Base-by-base conservation (phyloP, 2,329 filamentous ascomycete species). In the Trichoderma sp. region DNA sequence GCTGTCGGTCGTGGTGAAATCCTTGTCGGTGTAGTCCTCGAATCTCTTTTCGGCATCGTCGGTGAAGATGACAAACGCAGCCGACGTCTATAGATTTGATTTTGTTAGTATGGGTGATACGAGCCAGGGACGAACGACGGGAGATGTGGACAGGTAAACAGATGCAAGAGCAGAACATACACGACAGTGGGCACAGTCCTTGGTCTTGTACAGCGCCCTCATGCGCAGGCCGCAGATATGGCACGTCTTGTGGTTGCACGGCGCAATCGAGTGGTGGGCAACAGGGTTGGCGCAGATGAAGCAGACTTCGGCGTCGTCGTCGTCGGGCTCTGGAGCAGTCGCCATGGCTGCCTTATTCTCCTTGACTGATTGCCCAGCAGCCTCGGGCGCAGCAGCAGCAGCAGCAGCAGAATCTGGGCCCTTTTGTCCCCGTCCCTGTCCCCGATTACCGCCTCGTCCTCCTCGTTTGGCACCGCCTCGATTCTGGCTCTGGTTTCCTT, bases 261-360 rank as follows among this genome's bases (percentile, higher is more conserved):
- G 94, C 35, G 94, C 89, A 71, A 99, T 89, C 10, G 94, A 91
- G 73, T 92, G 89, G 81, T 98, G 93, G 58, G 91, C 88, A 57
- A 99, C 90, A 2, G 90, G 88, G 71, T 94, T 97, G 67, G 95
- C 94, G 80, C 95, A 99, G 76, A 99, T 99, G 80, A 98, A 98
- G 86, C 95, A 99, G 70, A 97, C 87, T 70, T 97, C 93, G 29
- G 85, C 90, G 32, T 86, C 86, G 57, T 86, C 86, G 3, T 79
- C 82, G 69, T 79, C 76, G 76, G 59, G 70, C 71, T 12, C 74
- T 74, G 74, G 70, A 9, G 73, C 71, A 63, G 73, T 70, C 39
- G 73, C 72, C 45, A 73, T 71, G 27, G 75, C 54, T 37, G 72
- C 78, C 72, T 68, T 76, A 73, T 68, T 80, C 74, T 58, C 64